Conservation (phyloP, 1,284 basidiomycete species). For the Boletus sp. region DNA sequence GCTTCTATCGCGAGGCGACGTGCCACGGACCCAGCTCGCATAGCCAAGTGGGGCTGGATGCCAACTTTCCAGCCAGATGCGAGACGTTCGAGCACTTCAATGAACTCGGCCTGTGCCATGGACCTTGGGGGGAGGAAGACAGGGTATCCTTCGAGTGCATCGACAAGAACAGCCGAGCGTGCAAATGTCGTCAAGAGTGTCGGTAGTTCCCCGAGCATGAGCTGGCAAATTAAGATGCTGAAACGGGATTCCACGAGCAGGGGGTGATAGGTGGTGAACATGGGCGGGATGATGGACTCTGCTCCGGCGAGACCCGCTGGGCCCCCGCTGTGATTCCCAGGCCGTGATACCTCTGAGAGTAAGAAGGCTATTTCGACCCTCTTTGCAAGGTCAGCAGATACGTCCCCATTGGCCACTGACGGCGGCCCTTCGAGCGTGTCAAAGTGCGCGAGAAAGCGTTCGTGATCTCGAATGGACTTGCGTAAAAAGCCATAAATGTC, state of each 20-base stretch:
- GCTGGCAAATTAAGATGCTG: slow-evolving; percentile 62
- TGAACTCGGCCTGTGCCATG: slow-evolving; percentile 81
- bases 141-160: slow-evolving; percentile 79
- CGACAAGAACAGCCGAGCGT: slow-evolving; percentile 60
- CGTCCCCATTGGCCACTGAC: slow-evolving; percentile 18
- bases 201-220: slow-evolving; percentile 71
- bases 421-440: slow-evolving; percentile 55
- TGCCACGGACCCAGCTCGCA: slow-evolving; percentile 34
- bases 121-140: slow-evolving; percentile 78
- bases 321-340: slow-evolving; percentile 47
- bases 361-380: slow-evolving; percentile 63
- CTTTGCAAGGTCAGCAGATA: slow-evolving; percentile 46
- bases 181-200: slow-evolving; percentile 57
- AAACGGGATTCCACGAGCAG: slow-evolving; percentile 80
- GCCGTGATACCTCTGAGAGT: slow-evolving; percentile 61
- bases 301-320: slow-evolving; percentile 25
- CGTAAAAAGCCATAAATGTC: slow-evolving; percentile 54
- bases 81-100: slow-evolving; percentile 74
- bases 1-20: slow-evolving; percentile 45
- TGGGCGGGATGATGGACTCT: slow-evolving; percentile 41
- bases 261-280: slow-evolving; percentile 82
- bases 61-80: slow-evolving; percentile 66
- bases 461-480: slow-evolving; percentile 75
- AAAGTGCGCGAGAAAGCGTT: slow-evolving; percentile 75
- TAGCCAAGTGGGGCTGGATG: slow-evolving; percentile 49